phyloP scores from a whole-genome alignment of 306 rosid genomes.

The Comarum palustre region DNA sequence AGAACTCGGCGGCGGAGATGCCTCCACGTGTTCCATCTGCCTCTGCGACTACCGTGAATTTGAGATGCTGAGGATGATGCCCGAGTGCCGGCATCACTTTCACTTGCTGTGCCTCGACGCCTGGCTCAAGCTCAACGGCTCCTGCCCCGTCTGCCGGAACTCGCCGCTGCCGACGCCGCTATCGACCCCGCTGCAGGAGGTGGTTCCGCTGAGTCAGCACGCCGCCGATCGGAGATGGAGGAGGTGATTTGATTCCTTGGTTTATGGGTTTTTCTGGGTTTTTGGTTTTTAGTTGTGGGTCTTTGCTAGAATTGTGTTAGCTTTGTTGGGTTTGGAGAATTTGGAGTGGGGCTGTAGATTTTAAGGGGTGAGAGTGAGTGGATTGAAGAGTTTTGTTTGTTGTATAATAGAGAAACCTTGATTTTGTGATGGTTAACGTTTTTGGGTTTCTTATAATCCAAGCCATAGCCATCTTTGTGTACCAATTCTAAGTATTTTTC shows the following conservation, averaged over 20 bases:
- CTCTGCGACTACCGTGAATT: conserved; percentile 72
- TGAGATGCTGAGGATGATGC: conserved; percentile 97
- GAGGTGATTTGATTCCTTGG: conserved; percentile 31
- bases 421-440: background rate
- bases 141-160: conserved; percentile 93
- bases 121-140: conserved; percentile 88
- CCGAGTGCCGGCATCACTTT: conserved; percentile 79
- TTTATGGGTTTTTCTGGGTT: conserved; percentile 1
- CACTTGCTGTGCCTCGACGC: conserved; percentile 80
- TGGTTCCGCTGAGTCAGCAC: conserved; percentile 73
- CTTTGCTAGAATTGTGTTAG: background rate
- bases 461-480: background rate
- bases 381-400: conserved; percentile 1
- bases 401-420: background rate
- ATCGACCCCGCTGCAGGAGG: conserved; percentile 83
- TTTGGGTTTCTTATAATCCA: background rate
- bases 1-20: conserved; percentile 19
- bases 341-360: conserved; percentile 18
- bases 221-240: conserved; percentile 64
- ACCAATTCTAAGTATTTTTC: conserved; percentile 1
- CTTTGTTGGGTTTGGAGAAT: background rate
- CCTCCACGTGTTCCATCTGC: conserved; percentile 68
- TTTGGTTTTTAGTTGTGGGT: background rate
- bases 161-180: conserved; percentile 87
- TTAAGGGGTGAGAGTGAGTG: background rate